phyloP scores from a whole-genome alignment of 805 yeast species.

The Hanseniaspora nectarophila region DNA sequence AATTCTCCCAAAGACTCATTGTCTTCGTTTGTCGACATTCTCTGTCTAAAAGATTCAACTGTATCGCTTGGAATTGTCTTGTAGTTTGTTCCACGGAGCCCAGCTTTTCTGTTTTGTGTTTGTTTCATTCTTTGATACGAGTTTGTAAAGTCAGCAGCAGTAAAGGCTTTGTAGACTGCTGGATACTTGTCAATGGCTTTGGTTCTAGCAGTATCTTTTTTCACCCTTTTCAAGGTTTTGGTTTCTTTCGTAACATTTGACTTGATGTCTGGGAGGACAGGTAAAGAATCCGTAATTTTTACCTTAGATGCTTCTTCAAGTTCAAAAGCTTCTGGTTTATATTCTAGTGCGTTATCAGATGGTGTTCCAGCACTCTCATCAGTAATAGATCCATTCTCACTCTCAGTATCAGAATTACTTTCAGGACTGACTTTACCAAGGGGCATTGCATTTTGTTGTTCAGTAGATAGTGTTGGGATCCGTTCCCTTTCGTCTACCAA shows the following conservation, averaged over 20 bases:
- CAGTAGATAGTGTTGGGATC: too few species aligned
- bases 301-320: too few species aligned
- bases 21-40: background rate
- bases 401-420: background rate
- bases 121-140: slow-evolving; percentile 10
- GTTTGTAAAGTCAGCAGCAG: slow-evolving; percentile 10
- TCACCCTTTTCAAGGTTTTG: background rate
- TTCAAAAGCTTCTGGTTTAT: too few species aligned
- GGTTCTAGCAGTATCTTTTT: background rate
- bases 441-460: too few species aligned
- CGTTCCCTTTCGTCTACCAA: too few species aligned
- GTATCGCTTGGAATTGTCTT: slow-evolving; percentile 11
- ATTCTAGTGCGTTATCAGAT: too few species aligned
- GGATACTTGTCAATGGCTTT: background rate
- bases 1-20: background rate
- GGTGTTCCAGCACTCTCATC: too few species aligned
- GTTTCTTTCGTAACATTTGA: background rate
- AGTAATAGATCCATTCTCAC: too few species aligned
- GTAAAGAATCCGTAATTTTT: too few species aligned
- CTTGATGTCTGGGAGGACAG: too few species aligned
- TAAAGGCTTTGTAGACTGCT: background rate
- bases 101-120: slow-evolving; percentile 16
- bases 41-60: background rate
- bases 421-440: background rate
- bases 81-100: slow-evolving; percentile 3